phyloP scores from a whole-genome alignment of 2,329 filamentous ascomycete genomes.

The Pyrenochaeta sp. region DNA sequence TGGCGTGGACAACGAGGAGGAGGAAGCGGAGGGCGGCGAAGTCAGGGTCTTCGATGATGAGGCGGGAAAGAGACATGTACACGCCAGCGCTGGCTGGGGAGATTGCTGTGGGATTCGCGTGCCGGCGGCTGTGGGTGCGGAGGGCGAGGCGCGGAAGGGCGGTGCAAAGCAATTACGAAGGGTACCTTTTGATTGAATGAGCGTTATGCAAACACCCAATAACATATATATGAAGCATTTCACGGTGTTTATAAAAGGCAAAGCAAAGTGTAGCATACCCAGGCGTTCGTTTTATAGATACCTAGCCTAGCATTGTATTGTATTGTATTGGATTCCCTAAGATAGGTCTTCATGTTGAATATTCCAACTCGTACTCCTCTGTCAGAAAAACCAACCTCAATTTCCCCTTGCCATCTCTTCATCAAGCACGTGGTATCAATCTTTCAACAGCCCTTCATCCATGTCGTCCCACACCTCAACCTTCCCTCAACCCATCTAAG shows the following conservation, averaged over 20 bases:
- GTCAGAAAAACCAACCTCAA: too few relatives aligned
- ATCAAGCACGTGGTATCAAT: neutral
- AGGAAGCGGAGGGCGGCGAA: constrained; percentile 56
- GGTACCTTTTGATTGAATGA: constrained; percentile 79
- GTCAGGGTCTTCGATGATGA: constrained; percentile 68
- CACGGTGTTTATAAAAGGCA: neutral
- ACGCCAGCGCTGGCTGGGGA: constrained; percentile 77
- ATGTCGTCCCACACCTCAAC: too few relatives aligned
- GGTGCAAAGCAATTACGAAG: constrained; percentile 69
- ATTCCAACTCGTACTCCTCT: neutral
- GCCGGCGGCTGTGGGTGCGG: constrained; percentile 90
- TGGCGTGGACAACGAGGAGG: constrained; percentile 54
- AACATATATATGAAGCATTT: neutral
- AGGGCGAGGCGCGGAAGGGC: constrained; percentile 84
- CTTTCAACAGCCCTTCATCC: neutral
- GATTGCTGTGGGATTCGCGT: constrained; percentile 99
- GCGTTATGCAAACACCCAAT: neutral
- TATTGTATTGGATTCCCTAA: neutral
- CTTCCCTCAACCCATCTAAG: constrained; percentile 1
- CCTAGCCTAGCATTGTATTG: neutral
- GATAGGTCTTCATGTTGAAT: neutral
- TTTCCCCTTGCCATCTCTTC: too few relatives aligned
- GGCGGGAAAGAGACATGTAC: constrained; percentile 73
- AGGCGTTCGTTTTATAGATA: neutral
- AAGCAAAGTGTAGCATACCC: neutral